Evolutionary conservation across 345 rosid species (phyloP).

Genomic region (Aegle marmelos): DNA sequence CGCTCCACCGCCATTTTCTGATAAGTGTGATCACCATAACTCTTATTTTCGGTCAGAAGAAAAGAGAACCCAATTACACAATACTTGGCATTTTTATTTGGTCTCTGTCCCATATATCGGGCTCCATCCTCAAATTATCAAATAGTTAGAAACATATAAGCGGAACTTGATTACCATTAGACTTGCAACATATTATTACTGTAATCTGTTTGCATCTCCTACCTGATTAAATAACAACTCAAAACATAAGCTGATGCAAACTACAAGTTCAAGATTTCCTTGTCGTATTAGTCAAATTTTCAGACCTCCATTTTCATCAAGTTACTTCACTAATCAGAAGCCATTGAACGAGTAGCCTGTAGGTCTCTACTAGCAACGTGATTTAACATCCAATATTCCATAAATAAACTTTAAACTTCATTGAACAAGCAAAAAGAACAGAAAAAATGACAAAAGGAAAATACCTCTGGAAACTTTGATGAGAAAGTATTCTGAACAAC

Average conservation of each 20-base stretch:
- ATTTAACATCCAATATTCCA: slow-evolving; percentile 7
- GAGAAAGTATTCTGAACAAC: slow-evolving; percentile 38
- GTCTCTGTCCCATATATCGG: too few relatives aligned
- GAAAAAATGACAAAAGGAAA: background rate
- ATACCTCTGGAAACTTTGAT: slow-evolving; percentile 56
- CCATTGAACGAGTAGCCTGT: background rate
- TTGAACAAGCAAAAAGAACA: background rate
- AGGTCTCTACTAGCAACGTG: background rate
- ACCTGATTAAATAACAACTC: too few relatives aligned
- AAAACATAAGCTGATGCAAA: background rate
- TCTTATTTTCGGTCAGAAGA: background rate
- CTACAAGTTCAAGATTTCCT: background rate
- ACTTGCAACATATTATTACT: too few relatives aligned
- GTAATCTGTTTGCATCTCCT: too few relatives aligned
- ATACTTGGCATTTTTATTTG: too few relatives aligned
- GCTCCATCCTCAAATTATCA: too few relatives aligned
- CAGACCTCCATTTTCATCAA: background rate
- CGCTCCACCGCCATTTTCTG: slow-evolving; percentile 71
- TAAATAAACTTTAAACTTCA: background rate
- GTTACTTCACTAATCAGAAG: background rate
- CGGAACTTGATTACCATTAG: too few relatives aligned
- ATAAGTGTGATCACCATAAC: slow-evolving; percentile 34
- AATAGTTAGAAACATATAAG: too few relatives aligned
- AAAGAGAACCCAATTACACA: too few relatives aligned
- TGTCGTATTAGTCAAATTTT: background rate